Conservation (phyloP, 2,329 filamentous ascomycete species). For the Sporothrix inflata region DNA sequence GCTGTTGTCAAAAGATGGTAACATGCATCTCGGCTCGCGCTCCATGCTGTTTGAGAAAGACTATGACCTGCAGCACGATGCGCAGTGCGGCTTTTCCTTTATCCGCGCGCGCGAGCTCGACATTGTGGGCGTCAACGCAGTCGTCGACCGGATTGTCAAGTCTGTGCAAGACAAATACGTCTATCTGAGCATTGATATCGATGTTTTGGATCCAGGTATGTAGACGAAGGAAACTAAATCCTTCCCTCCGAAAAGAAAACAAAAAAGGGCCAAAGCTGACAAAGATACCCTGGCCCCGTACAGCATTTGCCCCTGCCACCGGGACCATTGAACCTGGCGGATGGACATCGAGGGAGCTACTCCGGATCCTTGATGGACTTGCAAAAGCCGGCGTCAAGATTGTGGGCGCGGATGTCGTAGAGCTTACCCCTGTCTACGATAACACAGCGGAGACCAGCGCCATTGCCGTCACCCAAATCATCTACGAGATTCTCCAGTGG, state of each 20-base stretch:
- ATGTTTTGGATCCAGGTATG: too few relatives aligned
- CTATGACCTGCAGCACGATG: constrained; percentile 58
- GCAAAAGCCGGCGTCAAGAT: constrained; percentile 64
- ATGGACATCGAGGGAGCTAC: constrained; percentile 78
- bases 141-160: constrained; percentile 67
- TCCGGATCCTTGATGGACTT: constrained; percentile 72
- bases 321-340: constrained; percentile 80
- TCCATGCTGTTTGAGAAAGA: constrained; percentile 54
- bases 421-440: constrained; percentile 79
- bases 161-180: too few relatives aligned
- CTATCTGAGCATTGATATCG: too few relatives aligned
- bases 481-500: constrained; percentile 19
- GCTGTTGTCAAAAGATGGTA: neutral
- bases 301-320: constrained; percentile 53
- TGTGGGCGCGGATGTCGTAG: constrained; percentile 78
- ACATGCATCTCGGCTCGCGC: constrained; percentile 62
- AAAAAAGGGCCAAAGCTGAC: too few relatives aligned
- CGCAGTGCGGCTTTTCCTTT: constrained; percentile 61
- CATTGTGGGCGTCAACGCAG: constrained; percentile 64
- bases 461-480: constrained; percentile 6
- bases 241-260: too few relatives aligned
- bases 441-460: constrained; percentile 67
- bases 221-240: too few relatives aligned
- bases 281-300: constrained; percentile 60
- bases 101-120: constrained; percentile 70